A percentile compares a stretch with the other conserved stretches of the same genome.
phyloP scores from a whole-genome alignment of 768 basidiomycete genomes.

The Russula olivacea region DNA sequence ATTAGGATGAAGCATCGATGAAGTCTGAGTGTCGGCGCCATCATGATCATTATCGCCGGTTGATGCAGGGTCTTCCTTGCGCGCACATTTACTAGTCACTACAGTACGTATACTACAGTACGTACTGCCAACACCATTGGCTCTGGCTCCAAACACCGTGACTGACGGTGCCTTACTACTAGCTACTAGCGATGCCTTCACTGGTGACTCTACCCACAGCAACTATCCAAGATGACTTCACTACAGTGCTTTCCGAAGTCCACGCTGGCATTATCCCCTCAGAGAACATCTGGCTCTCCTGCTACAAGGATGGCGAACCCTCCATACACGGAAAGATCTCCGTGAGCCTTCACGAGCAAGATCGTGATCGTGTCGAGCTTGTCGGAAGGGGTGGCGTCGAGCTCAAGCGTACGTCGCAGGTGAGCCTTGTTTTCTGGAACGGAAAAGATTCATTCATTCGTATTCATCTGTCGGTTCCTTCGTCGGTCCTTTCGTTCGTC shows the following conservation, averaged over 20 bases:
- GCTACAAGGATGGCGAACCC: conserved; percentile 21
- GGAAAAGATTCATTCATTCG: too few species aligned
- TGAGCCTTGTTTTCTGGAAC: neutral
- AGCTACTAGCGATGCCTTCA: conserved; percentile 2
- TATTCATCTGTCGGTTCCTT: too few species aligned
- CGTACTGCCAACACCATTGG: neutral
- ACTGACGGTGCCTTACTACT: too few species aligned
- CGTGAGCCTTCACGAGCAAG: conserved; percentile 19
- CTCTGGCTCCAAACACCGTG: neutral
- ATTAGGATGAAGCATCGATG: too few species aligned
- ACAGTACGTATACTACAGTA: too few species aligned
- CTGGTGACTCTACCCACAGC: conserved; percentile 16
- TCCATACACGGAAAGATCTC: conserved; percentile 24
- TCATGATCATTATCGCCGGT: too few species aligned
- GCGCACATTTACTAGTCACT: too few species aligned
- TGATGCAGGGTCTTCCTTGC: too few species aligned
- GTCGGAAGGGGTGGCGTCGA: conserved; percentile 13
- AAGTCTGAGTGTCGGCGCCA: too few species aligned
- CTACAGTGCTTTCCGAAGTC: conserved; percentile 22
- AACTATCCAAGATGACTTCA: conserved; percentile 24
- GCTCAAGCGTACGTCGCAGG: conserved; percentile 16
- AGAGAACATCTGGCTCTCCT: conserved; percentile 25
- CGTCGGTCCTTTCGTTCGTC: neutral
- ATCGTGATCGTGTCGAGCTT: conserved; percentile 24
- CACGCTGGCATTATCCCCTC: conserved; percentile 21